These are phyloP conservation scores for Chlorencoelia australis DNA, from an alignment of 2,329 filamentous ascomycete genomes.

Conservation along the genomic window DNA sequence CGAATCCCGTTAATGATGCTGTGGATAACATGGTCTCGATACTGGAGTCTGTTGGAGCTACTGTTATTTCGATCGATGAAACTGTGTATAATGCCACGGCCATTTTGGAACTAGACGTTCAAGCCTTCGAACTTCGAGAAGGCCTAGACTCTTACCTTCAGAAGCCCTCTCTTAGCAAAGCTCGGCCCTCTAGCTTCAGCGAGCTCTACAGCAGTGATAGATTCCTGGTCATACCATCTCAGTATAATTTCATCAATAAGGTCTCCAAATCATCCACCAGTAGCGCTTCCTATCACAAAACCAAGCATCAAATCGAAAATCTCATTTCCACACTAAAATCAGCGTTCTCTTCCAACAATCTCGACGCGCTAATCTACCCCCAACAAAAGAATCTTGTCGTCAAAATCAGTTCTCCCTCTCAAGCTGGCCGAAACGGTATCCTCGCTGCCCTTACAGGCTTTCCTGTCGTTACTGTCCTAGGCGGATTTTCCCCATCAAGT, in stretches of 20 bases:
- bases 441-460: slow-evolving; percentile 32
- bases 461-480: slow-evolving; percentile 38
- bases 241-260: too few species aligned
- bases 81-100: slow-evolving; percentile 41
- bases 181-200: slow-evolving; percentile 35
- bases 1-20: slow-evolving; percentile 43
- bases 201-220: too few species aligned
- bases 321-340: slow-evolving; percentile 40
- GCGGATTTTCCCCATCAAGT: slow-evolving; percentile 40
- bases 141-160: slow-evolving; percentile 45
- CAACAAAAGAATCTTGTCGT: slow-evolving; percentile 56
- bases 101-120: slow-evolving; percentile 45
- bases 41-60: slow-evolving; percentile 37
- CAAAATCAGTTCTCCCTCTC: slow-evolving; percentile 42
- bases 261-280: too few species aligned
- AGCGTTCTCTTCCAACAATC: slow-evolving; percentile 37
- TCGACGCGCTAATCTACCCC: slow-evolving; percentile 54
- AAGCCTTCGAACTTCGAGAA: slow-evolving; percentile 50
- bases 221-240: too few species aligned
- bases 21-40: slow-evolving; percentile 39
- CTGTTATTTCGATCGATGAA: slow-evolving; percentile 39
- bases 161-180: slow-evolving; percentile 31
- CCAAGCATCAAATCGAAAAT: slow-evolving; percentile 38
- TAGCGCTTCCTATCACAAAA: slow-evolving; percentile 38
- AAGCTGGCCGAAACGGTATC: slow-evolving; percentile 45